A percentile compares a stretch with the other conserved stretches of the same genome.
These are phyloP conservation scores for Dorcoceras hygrometricum DNA, from an alignment of 257 asterid species.

Conservation along the genomic window DNA sequence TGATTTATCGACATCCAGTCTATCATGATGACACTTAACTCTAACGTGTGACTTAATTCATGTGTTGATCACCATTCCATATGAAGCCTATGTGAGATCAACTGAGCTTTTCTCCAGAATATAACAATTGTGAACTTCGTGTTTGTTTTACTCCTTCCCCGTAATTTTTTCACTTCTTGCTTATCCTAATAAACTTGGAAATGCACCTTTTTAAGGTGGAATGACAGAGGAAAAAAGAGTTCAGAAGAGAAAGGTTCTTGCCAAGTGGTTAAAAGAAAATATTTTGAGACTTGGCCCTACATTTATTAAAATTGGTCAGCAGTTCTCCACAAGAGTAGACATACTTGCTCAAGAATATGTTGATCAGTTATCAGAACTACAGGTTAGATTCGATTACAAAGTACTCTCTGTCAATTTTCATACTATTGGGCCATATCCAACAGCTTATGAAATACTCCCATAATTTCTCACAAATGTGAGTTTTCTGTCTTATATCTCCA, in stretches of 20 bases:
- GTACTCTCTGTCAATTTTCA: background rate
- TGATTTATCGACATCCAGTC: background rate
- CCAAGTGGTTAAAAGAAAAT: constrained; percentile 93
- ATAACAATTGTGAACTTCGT: background rate
- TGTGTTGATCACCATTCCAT: background rate
- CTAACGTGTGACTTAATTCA: background rate
- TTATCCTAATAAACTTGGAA: constrained; percentile 22
- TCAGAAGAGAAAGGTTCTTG: constrained; percentile 74
- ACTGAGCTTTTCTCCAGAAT: background rate
- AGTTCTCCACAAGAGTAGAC: constrained; percentile 95
- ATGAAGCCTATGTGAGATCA: background rate
- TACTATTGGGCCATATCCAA: background rate
- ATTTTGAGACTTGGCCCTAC: constrained; percentile 96
- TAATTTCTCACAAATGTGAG: background rate
- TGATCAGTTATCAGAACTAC: constrained; percentile 96
- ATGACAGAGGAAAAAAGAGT: constrained; percentile 69
- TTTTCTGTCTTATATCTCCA: background rate
- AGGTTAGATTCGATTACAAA: constrained; percentile 40
- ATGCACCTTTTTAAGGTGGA: constrained; percentile 56
- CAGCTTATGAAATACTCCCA: background rate
- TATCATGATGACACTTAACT: background rate
- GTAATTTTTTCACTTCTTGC: background rate
- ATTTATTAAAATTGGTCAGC: constrained; percentile 96
- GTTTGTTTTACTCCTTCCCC: background rate
- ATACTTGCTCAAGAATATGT: constrained; percentile 98